These are phyloP conservation scores for Ascochyta clinopodiicola DNA, from an alignment of 2,329 filamentous ascomycete genomes.

Conservation along the genomic window DNA sequence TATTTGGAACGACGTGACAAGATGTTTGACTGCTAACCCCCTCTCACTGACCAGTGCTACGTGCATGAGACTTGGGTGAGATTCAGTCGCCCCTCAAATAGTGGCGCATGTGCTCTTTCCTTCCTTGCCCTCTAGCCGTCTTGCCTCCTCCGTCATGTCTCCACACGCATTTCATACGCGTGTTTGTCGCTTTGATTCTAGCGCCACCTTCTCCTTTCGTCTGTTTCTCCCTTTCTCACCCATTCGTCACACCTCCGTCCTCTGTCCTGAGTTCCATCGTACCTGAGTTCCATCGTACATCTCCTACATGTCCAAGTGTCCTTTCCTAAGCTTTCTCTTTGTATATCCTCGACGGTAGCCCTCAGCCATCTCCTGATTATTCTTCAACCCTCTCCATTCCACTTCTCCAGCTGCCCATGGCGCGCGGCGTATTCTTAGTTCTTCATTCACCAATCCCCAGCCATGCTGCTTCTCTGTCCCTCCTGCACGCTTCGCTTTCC, in stretches of 20 bases:
- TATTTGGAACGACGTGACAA: too few species aligned
- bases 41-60: too few species aligned
- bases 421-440: not conserved
- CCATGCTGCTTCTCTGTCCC: not conserved
- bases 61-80: too few species aligned
- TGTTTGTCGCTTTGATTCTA: too few species aligned
- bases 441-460: not conserved
- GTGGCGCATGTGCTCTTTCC: not conserved
- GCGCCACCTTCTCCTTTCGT: not conserved
- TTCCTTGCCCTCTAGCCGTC: not conserved
- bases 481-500: too few species aligned
- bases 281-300: too few species aligned
- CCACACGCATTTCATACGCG: not conserved
- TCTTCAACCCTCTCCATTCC: not conserved
- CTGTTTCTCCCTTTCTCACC: not conserved
- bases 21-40: too few species aligned
- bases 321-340: not conserved
- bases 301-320: not conserved
- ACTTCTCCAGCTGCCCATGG: not conserved
- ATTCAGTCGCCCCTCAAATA: not conserved
- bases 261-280: too few species aligned
- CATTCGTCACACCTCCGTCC: too few species aligned
- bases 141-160: not conserved
- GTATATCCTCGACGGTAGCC: too few species aligned
- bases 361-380: not conserved